These are phyloP conservation scores for Gynochthodes officinalis DNA, from an alignment of 257 asterid genomes.

Conservation along the genomic window DNA sequence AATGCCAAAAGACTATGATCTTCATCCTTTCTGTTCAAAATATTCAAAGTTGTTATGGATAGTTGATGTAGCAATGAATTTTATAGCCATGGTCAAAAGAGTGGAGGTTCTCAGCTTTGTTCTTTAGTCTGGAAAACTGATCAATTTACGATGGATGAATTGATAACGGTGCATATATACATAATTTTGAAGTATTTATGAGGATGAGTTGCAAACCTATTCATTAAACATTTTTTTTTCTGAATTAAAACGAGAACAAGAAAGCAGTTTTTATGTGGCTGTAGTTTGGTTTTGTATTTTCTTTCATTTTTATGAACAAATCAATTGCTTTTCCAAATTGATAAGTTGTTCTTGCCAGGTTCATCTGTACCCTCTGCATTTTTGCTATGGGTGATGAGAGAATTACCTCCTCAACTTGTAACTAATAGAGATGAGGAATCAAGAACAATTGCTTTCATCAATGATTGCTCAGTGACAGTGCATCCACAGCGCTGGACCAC, in stretches of 20 bases:
- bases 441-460: constrained; percentile 59
- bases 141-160: background rate
- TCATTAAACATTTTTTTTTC: no score
- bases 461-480: constrained; percentile 44
- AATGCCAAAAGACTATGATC: no score
- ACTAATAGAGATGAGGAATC: constrained; percentile 49
- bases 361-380: constrained; percentile 86
- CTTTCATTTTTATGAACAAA: no score
- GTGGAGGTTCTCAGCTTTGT: background rate
- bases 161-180: background rate
- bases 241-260: background rate
- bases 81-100: background rate
- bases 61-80: background rate
- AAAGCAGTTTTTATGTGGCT: background rate
- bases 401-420: constrained; percentile 63
- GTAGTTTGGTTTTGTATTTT: background rate
- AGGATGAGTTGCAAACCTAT: background rate
- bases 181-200: background rate
- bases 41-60: background rate
- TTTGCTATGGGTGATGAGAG: constrained; percentile 85
- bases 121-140: background rate
- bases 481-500: constrained; percentile 65
- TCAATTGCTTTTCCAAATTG: background rate
- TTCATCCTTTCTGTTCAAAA: background rate
- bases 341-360: constrained; percentile 44